Conservation (phyloP, 2,329 filamentous ascomycete genomes). For the Atkinsonella texensis region DNA sequence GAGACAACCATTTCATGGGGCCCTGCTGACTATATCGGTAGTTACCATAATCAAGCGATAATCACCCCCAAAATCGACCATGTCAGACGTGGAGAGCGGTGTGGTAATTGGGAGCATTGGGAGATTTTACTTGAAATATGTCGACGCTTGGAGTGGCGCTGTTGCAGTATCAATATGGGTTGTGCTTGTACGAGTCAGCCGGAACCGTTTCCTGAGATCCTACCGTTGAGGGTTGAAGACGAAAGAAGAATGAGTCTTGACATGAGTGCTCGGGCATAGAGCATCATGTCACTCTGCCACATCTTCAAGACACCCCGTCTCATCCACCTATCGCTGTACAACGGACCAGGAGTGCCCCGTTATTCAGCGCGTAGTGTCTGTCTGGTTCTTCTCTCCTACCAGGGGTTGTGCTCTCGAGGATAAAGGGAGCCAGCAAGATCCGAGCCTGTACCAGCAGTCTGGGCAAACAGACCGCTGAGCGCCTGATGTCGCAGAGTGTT, state of each 20-base stretch:
- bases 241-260: not conserved
- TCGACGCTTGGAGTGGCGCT: not conserved
- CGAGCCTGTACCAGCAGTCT: too few relatives aligned
- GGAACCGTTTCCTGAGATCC: not conserved
- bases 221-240: not conserved
- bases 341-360: too few relatives aligned
- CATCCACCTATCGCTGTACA: too few relatives aligned
- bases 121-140: not conserved
- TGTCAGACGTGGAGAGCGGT: not conserved
- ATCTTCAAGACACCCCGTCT: too few relatives aligned
- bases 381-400: not conserved
- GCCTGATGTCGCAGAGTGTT: not conserved
- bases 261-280: not conserved
- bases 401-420: not conserved
- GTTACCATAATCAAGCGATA: slow-evolving; percentile 56
- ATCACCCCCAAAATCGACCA: slow-evolving; percentile 11
- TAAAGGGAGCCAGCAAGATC: too few relatives aligned
- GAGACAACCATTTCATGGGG: not conserved
- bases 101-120: slow-evolving; percentile 5
- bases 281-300: not conserved
- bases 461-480: not conserved
- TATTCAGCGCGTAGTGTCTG: too few relatives aligned
- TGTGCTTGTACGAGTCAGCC: not conserved
- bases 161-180: not conserved
- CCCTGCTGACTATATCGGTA: slow-evolving; percentile 12